These are phyloP conservation scores for Pulveroboletus sp. DNA, from an alignment of 768 basidiomycete genomes.

Conservation along the genomic window DNA sequence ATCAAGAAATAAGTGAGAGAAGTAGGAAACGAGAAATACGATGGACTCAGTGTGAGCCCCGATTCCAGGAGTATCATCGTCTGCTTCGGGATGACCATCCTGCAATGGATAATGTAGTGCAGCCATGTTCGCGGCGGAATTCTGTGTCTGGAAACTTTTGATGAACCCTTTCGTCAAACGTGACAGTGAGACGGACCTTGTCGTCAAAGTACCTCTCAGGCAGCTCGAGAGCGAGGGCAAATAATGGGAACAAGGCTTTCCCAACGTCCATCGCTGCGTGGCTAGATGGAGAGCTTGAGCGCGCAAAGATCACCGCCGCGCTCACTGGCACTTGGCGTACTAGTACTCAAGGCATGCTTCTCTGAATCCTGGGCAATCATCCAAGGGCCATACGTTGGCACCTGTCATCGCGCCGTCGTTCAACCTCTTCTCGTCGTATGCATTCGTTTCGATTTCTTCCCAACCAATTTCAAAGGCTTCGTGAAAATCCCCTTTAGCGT, in stretches of 20 bases:
- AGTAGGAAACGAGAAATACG: not conserved
- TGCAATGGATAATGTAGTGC: slow-evolving; percentile 77
- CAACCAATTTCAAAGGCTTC: slow-evolving; percentile 88
- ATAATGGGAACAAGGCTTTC: slow-evolving; percentile 58
- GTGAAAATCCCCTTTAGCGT: slow-evolving; percentile 75
- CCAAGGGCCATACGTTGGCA: slow-evolving; percentile 75
- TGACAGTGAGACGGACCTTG: slow-evolving; percentile 42
- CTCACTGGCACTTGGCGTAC: slow-evolving; percentile 38
- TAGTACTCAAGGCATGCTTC: slow-evolving; percentile 60
- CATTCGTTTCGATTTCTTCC: slow-evolving; percentile 43
- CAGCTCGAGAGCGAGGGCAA: slow-evolving; percentile 65
- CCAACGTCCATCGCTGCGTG: slow-evolving; percentile 54
- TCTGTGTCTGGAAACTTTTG: slow-evolving; percentile 41
- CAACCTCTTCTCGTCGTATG: slow-evolving; percentile 23
- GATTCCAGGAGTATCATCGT: slow-evolving; percentile 70
- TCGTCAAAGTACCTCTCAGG: slow-evolving; percentile 61
- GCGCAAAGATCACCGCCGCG: slow-evolving; percentile 3
- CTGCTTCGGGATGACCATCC: slow-evolving; percentile 40
- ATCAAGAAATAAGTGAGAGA: not conserved
- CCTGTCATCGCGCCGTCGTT: slow-evolving; percentile 60
- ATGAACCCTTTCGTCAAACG: not conserved
- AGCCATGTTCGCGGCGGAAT: slow-evolving; percentile 62
- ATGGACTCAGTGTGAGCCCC: slow-evolving; percentile 75
- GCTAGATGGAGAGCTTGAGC: slow-evolving; percentile 37
- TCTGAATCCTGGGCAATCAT: slow-evolving; percentile 57